phyloP scores from a whole-genome alignment of 2,329 filamentous ascomycete species.

The Penicillium sp. region DNA sequence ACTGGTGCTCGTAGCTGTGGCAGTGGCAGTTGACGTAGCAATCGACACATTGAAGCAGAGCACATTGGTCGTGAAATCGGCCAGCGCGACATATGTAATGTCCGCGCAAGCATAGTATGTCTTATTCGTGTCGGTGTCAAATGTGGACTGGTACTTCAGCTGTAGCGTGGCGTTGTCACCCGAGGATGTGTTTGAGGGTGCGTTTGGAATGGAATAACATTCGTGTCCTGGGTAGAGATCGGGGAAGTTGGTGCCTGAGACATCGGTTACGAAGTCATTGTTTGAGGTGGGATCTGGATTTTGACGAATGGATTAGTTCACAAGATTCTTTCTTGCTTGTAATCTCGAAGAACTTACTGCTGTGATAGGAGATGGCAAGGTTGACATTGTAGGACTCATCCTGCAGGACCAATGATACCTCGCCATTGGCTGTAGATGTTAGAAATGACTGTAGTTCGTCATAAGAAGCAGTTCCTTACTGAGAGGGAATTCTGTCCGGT shows the following conservation, averaged over 20 bases:
- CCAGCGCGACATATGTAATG: constrained; percentile 44
- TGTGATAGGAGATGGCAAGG: constrained; percentile 55
- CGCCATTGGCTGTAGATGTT: constrained; percentile 49
- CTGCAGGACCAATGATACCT: constrained; percentile 58
- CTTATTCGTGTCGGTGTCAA: constrained; percentile 42
- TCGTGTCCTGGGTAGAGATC: constrained; percentile 47
- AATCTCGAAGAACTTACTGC: constrained; percentile 41
- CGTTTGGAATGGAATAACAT: constrained; percentile 46
- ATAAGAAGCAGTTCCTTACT: constrained; percentile 36
- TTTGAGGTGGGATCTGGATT: constrained; percentile 41
- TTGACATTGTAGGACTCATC: constrained; percentile 59
- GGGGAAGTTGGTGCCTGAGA: constrained; percentile 27
- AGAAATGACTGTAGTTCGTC: not conserved
- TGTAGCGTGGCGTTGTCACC: constrained; percentile 50
- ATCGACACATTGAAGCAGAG: constrained; percentile 52
- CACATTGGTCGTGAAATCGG: constrained; percentile 41
- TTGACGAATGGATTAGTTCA: not conserved
- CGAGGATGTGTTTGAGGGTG: constrained; percentile 32
- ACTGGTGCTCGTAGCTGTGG: constrained; percentile 12
- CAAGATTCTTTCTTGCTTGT: not conserved
- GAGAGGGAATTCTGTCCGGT: constrained; percentile 60
- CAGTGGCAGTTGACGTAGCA: constrained; percentile 18
- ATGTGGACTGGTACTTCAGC: constrained; percentile 46
- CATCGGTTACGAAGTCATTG: constrained; percentile 41
- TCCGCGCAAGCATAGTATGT: constrained; percentile 52